Base-by-base conservation (phyloP, 2,329 filamentous ascomycete genomes). In the Ophiostoma populinum region DNA sequence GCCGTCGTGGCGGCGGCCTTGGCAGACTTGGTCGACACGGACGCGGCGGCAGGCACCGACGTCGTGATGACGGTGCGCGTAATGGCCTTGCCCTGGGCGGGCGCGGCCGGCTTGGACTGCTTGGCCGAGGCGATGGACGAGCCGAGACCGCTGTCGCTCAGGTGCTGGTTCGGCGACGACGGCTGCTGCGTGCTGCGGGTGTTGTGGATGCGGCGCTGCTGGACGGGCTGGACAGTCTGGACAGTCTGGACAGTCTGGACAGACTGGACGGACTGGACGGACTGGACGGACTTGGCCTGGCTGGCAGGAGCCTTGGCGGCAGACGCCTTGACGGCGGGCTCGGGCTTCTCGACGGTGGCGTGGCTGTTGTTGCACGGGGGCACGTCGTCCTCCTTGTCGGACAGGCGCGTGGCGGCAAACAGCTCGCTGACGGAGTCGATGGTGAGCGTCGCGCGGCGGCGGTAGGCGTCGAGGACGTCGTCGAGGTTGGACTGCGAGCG, bases 71-170 rank as follows among this genome's bases (percentile, higher is more conserved):
- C n/a, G 13, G 72, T 75, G 39, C 70, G 61, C 35, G 70, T 78
- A 43, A 80, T 69, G 45, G 75, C 66, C 33, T 70, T 65, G 35
- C 61, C 57, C 43, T 57, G 54, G 13, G 55, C 46, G 6, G 43
- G 17, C 15, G 17, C 19, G 34, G 35, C 27, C 12, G 36, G 6
- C 19, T 22, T 32, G 12, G 17, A 12, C 51, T 70, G 67, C 43
- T 70, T 63, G 37, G 58, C 61, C 41, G 65, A 79, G 41, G 64
- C 69, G 48, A 93, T 65, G 27, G 85, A 93, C 28, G 82, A 80
- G 35, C 86, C 86, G 43, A 94, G 63, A 36, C 83, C 86, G 53
- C 85, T 92, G 59, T 94, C 86, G 12, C 82, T 90, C 40, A 71
- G 70, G 56, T 85, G 77, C 49, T 74, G 69, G 50, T 75, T n/a